Evolutionary conservation across 2,329 filamentous ascomycete genomes (phyloP), one percentile per base, ranked within the genome.

Genomic region (Polytolypa hystricis): DNA sequence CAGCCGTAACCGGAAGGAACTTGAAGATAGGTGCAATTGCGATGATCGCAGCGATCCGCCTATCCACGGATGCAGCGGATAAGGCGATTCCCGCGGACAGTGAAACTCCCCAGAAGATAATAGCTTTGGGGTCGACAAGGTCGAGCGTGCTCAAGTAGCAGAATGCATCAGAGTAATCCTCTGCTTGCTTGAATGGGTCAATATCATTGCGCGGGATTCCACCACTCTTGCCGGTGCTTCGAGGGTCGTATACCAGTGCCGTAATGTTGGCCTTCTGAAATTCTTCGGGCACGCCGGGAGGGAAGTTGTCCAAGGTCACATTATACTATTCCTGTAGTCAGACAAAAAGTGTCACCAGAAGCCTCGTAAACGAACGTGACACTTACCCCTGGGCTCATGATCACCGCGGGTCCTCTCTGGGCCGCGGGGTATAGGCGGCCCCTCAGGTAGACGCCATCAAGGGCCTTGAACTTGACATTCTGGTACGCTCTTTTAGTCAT

Each of bases 401-500:
- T 40, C n/a, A 42, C 26, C 2, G 37, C 40, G n/a, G 40, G 40
- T 3, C 40, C 40, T 10, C 37, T 29, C n/a, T 7, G 14, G n/a
- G 25, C 36, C 6, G 52, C 55, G 17, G 53, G 49, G 41, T 55
- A 65, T 14, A 65, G 43, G 42, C 45, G 50, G 7, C 61, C 63
- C 12, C 55, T 47, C 7, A 66, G 45, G 4, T 47, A 57, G 2
- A 62, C 25, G 8, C 60, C 60, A 43, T 66, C 62, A 3, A 61
- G 30, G 5, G 62, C 61, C 32, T 56, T 53, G 49, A 64, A 61
- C 37, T 62, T 54, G 27, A 64, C 52, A 28, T 57, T 25, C 21
- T 25, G 7, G 21, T 25, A 25, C 21, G 21, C n/a, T n/a, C n/a
- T n/a, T n/a, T n/a, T n/a, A n/a, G n/a, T n/a, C n/a, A n/a, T n/a